A percentile compares a stretch with the other conserved stretches of the same genome.
Evolutionary conservation across 306 rosid genomes (phyloP).

Genomic region (Cucumis sativus): Cucumber_9930_V3 NC_026659.2:21904001-21904500

Average conservation of each 20-base stretch:
- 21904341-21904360: not conserved
- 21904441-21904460: slow-evolving; percentile 28
- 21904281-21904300: slow-evolving; percentile 31
- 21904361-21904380: not conserved
- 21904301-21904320: not conserved
- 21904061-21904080: slow-evolving; percentile 47
- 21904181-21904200: slow-evolving; percentile 22
- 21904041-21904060: slow-evolving; percentile 43
- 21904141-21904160: slow-evolving; percentile 50
- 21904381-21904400: slow-evolving; percentile 1
- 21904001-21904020: slow-evolving; percentile 13
- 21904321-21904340: not conserved
- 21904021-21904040: slow-evolving; percentile 23
- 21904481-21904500: not conserved
- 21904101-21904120: slow-evolving; percentile 40
- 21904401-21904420: slow-evolving; percentile 34
- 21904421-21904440: not conserved
- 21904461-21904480: not conserved
- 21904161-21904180: slow-evolving; percentile 46
- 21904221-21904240: slow-evolving; percentile 30
- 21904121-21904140: slow-evolving; percentile 70
- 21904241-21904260: slow-evolving; percentile 37
- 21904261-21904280: slow-evolving; percentile 83
- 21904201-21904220: slow-evolving; percentile 30
- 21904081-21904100: slow-evolving; percentile 33